These are phyloP conservation scores for Ceratocystis variospora DNA, from an alignment of 2,329 filamentous ascomycete species.

Conservation along the genomic window DNA sequence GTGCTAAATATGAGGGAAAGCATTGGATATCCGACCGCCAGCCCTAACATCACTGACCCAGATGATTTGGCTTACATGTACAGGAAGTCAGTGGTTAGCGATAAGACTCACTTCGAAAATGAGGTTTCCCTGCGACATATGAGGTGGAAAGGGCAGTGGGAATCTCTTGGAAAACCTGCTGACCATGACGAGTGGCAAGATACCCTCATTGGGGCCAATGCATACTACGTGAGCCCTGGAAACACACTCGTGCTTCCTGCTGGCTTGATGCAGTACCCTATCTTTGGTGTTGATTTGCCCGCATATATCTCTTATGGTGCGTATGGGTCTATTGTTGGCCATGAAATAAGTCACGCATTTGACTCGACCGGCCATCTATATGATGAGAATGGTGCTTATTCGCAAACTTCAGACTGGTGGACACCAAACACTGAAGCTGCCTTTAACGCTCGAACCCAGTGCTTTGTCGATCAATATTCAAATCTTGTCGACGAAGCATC, in stretches of 20 bases:
- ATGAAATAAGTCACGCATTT: constrained; percentile 58
- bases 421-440: constrained; percentile 42
- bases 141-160: constrained; percentile 38
- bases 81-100: constrained; percentile 35
- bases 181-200: constrained; percentile 48
- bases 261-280: constrained; percentile 54
- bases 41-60: constrained; percentile 48
- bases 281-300: constrained; percentile 49
- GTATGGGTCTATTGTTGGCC: constrained; percentile 52
- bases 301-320: constrained; percentile 55
- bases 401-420: constrained; percentile 52
- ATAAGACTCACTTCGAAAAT: constrained; percentile 44
- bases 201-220: constrained; percentile 49
- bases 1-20: constrained; percentile 54
- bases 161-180: constrained; percentile 43
- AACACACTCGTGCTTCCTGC: constrained; percentile 58
- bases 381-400: constrained; percentile 39
- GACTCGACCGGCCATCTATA: constrained; percentile 52
- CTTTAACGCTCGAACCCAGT: constrained; percentile 46
- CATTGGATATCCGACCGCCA: constrained; percentile 52
- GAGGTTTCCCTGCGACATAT: constrained; percentile 38
- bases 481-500: neutral
- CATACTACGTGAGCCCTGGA: constrained; percentile 49
- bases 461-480: constrained; percentile 52
- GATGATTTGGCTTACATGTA: constrained; percentile 45